These are phyloP conservation scores for Verticillium zaregamsianum DNA, from an alignment of 2,329 filamentous ascomycete species.

Conservation along the genomic window DNA sequence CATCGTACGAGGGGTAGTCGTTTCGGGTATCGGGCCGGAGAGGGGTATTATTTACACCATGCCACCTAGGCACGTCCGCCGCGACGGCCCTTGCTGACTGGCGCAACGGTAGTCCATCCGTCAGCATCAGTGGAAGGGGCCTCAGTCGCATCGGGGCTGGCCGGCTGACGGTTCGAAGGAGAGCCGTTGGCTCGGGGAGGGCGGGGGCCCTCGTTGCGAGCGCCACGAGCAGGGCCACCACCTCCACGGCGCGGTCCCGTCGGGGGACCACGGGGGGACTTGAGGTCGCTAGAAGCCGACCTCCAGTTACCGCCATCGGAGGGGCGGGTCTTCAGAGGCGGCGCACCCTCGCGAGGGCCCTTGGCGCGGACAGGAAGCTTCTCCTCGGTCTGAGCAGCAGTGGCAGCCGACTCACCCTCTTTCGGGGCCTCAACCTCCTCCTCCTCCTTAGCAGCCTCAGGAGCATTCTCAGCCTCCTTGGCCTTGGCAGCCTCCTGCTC, in stretches of 20 bases:
- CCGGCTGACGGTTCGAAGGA: slow-evolving; percentile 28
- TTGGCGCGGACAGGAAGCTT: slow-evolving; percentile 36
- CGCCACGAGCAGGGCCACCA: slow-evolving; percentile 34
- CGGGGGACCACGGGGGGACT: slow-evolving; percentile 41
- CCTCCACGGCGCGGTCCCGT: slow-evolving; percentile 37
- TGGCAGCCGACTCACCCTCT: slow-evolving; percentile 18
- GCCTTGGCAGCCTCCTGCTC: slow-evolving; percentile 18
- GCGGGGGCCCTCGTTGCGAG: slow-evolving; percentile 40
- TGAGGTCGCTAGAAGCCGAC: slow-evolving; percentile 43
- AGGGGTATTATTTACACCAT: slow-evolving; percentile 1
- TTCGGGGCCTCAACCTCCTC: slow-evolving; percentile 25
- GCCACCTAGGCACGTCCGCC: slow-evolving; percentile 1
- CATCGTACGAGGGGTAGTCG: neutral
- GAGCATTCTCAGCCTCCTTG: slow-evolving; percentile 23
- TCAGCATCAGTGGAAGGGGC: slow-evolving; percentile 49
- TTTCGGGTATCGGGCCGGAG: neutral
- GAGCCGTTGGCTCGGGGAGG: slow-evolving; percentile 46
- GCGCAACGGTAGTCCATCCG: slow-evolving; percentile 58
- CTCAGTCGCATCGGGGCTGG: slow-evolving; percentile 27
- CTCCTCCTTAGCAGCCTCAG: slow-evolving; percentile 22
- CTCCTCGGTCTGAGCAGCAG: slow-evolving; percentile 37
- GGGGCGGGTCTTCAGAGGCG: slow-evolving; percentile 49
- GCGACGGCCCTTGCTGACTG: slow-evolving; percentile 2
- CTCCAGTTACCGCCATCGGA: slow-evolving; percentile 59
- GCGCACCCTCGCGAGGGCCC: slow-evolving; percentile 35